phyloP scores from a whole-genome alignment of 2,329 filamentous ascomycete genomes.

The Chaetoscypha palmicola region DNA sequence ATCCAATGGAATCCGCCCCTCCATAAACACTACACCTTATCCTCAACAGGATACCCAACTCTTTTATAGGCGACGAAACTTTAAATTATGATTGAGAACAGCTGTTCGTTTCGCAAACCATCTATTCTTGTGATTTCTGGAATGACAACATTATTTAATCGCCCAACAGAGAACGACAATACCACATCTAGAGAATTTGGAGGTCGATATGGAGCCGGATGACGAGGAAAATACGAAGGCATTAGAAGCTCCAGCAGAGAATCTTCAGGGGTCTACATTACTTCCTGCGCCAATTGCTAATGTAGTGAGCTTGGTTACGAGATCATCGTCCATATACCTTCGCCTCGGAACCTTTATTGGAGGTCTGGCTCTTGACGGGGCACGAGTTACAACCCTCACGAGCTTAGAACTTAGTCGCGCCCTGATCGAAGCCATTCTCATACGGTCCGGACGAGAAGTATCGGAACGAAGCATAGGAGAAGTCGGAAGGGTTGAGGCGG shows the following conservation, averaged over 20 bases:
- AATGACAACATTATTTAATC: neutral
- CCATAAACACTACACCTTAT: constrained; percentile 3
- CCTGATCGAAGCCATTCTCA: constrained; percentile 33
- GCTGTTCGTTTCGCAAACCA: neutral
- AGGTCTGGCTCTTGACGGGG: constrained; percentile 32
- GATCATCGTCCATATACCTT: constrained; percentile 47
- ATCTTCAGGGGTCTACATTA: constrained; percentile 38
- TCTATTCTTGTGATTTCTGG: constrained; percentile 1
- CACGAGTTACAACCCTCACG: constrained; percentile 33
- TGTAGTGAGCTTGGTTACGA: constrained; percentile 52
- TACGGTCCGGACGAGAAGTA: constrained; percentile 27
- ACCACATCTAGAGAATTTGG: neutral
- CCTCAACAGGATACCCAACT: constrained; percentile 8
- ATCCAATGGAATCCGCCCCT: constrained; percentile 6
- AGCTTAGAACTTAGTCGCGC: constrained; percentile 33
- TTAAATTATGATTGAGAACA: constrained; percentile 2
- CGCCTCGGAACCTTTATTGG: constrained; percentile 34
- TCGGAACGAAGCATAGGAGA: constrained; percentile 20
- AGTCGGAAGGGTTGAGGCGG: constrained; percentile 44
- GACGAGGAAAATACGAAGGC: constrained; percentile 14
- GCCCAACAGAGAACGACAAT: neutral
- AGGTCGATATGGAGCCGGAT: constrained; percentile 23
- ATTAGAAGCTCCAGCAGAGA: neutral
- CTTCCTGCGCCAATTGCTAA: constrained; percentile 51
- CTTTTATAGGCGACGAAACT: neutral